Percentiles rank a stretch among this genome's conserved stretches.
phyloP scores from a whole-genome alignment of 345 rosid genomes.

The Lagerstroemia speciosa region DNA sequence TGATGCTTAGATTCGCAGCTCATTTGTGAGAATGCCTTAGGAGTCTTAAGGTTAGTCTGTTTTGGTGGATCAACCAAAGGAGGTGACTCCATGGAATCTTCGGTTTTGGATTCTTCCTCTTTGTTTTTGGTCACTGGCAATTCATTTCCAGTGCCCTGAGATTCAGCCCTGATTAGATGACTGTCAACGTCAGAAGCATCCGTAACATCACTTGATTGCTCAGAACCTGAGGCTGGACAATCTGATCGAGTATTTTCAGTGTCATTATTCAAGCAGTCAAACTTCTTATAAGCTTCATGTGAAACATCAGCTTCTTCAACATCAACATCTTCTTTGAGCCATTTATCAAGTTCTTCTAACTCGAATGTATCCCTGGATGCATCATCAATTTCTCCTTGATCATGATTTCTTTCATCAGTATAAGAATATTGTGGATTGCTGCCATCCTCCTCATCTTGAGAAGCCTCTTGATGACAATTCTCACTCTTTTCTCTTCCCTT shows the following conservation, averaged over 20 bases:
- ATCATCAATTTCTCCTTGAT: conserved; percentile 30
- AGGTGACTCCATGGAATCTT: conserved; percentile 12
- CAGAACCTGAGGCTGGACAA: conserved; percentile 20
- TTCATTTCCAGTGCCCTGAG: conserved; percentile 19
- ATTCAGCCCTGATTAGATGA: conserved; percentile 15
- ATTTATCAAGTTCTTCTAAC: conserved; percentile 15
- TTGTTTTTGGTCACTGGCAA: conserved; percentile 17
- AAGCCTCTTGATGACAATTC: conserved; percentile 25
- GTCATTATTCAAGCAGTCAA: conserved; percentile 15
- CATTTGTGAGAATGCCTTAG: conserved; percentile 12
- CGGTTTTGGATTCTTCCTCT: conserved; percentile 11
- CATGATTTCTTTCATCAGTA: conserved; percentile 27
- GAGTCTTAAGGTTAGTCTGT: conserved; percentile 23
- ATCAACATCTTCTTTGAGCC: conserved; percentile 27
- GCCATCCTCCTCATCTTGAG: conserved; percentile 35
- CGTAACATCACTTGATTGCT: conserved; percentile 17
- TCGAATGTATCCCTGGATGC: conserved; percentile 17
- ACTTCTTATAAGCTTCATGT: conserved; percentile 16
- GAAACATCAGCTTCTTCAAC: conserved; percentile 25
- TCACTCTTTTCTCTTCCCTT: conserved; percentile 38
- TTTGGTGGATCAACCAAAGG: conserved; percentile 8
- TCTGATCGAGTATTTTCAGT: conserved; percentile 16
- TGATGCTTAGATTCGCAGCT: conserved; percentile 22
- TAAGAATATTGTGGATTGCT: conserved; percentile 24
- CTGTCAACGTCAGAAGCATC: conserved; percentile 21